Evolutionary conservation across 179 eudicot species (phyloP).

Genomic region (Camellia oleifera): DNA sequence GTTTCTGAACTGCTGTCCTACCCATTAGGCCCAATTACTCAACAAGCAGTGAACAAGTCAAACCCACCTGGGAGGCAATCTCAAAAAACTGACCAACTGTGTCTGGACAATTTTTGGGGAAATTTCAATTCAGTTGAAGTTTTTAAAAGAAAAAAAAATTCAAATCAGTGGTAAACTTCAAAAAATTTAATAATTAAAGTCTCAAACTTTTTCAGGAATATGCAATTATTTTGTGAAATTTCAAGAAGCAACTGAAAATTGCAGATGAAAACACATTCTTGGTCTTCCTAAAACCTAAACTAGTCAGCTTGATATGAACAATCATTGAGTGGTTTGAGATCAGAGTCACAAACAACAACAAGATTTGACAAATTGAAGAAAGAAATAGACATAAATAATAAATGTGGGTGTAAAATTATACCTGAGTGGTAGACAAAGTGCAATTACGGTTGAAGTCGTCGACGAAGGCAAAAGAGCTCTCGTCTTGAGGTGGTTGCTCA

Average conservation of each 20-base stretch:
- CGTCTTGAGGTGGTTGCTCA: conserved; percentile 42
- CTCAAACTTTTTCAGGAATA: no score
- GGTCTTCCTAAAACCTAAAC: not conserved
- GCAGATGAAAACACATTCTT: conserved; percentile 7
- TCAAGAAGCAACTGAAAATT: not conserved
- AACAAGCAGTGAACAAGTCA: not conserved
- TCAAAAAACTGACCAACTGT: not conserved
- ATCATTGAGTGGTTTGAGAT: not conserved
- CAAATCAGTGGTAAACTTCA: no score
- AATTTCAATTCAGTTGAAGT: not conserved
- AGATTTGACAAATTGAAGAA: not conserved
- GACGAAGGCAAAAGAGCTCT: conserved; percentile 55
- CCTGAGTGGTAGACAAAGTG: conserved; percentile 86
- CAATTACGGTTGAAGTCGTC: conserved; percentile 89
- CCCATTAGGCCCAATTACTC: not conserved
- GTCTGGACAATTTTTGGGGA: not conserved
- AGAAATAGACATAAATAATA: not conserved
- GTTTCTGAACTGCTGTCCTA: not conserved
- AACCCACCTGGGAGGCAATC: not conserved
- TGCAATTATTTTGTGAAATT: not conserved
- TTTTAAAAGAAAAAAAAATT: no score
- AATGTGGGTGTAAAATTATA: not conserved
- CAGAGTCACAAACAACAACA: not conserved
- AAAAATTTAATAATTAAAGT: no score
- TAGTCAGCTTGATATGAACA: not conserved